Conservation (phyloP, 805 yeast genomes). For the Yamadazyma sp. region DNA sequence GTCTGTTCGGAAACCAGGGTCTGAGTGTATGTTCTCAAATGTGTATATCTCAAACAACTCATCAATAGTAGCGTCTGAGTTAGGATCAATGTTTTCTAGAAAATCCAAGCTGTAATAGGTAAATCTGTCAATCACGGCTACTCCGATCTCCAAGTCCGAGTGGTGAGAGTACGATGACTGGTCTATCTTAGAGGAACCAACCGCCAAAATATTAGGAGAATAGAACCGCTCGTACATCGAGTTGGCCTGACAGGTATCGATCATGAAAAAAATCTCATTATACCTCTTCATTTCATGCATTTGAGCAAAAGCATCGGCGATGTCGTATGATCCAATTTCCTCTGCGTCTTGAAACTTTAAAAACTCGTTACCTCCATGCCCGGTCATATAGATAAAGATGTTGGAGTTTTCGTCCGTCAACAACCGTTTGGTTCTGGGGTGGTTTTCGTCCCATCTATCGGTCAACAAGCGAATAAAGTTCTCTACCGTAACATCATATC, state of each 20-base stretch:
- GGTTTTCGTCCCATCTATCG: constrained; percentile 93
- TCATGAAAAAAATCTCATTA: constrained; percentile 94
- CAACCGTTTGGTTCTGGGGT: constrained; percentile 87
- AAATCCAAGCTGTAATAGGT: constrained; percentile 90
- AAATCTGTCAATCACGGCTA: constrained; percentile 95
- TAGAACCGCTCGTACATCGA: constrained; percentile 93
- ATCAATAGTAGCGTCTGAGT: constrained; percentile 71
- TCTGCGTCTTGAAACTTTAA: constrained; percentile 98
- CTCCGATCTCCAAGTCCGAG: constrained; percentile 94
- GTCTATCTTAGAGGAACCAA: constrained; percentile 84
- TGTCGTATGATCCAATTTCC: constrained; percentile 91
- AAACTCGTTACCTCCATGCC: constrained; percentile 98
- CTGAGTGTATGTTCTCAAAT: constrained; percentile 81
- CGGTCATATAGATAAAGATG: constrained; percentile 92
- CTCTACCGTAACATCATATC: constrained; percentile 97
- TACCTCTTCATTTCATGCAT: constrained; percentile 96
- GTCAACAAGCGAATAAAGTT: constrained; percentile 90
- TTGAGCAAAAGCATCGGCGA: constrained; percentile 96
- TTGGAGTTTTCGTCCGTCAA: constrained; percentile 93
- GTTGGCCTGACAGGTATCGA: constrained; percentile 98
- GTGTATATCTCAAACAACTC: constrained; percentile 85
- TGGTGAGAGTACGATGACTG: constrained; percentile 95
- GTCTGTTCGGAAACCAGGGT: constrained; percentile 90
- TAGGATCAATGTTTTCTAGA: constrained; percentile 76
- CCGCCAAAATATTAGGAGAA: constrained; percentile 88